Percentiles rank a stretch among this genome's conserved stretches.
These are phyloP conservation scores for Chamaenerion angustifolium DNA, from an alignment of 345 rosid genomes.

Conservation along the genomic window DNA sequence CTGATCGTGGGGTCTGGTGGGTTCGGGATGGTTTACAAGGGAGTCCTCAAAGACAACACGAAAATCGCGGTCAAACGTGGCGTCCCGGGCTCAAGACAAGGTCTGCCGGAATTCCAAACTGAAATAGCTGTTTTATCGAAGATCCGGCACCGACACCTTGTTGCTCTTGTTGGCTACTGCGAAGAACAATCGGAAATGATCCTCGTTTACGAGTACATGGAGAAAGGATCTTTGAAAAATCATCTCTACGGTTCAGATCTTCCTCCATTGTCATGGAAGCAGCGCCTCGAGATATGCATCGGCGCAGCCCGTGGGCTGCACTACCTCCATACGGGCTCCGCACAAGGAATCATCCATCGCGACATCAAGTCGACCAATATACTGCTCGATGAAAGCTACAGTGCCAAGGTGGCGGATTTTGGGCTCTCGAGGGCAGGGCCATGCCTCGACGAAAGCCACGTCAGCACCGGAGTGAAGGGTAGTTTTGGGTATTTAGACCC, in stretches of 20 bases:
- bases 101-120: constrained; percentile 85
- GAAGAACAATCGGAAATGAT: constrained; percentile 96
- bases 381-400: constrained; percentile 46
- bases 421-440: constrained; percentile 97
- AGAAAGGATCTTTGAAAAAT: constrained; percentile 73
- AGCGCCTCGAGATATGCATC: constrained; percentile 77
- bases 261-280: constrained; percentile 77
- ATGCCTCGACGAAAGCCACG: constrained; percentile 81
- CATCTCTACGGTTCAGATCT: constrained; percentile 59
- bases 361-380: constrained; percentile 93
- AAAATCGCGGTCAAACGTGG: constrained; percentile 89
- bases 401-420: constrained; percentile 90
- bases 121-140: constrained; percentile 71
- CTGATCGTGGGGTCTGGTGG: constrained; percentile 80
- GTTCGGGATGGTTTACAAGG: constrained; percentile 91
- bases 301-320: constrained; percentile 93
- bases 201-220: constrained; percentile 89
- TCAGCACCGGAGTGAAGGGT: constrained; percentile 92
- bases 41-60: constrained; percentile 54
- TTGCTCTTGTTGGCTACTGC: constrained; percentile 81
- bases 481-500: constrained; percentile 97
- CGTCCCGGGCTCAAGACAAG: constrained; percentile 85
- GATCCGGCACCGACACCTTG: constrained; percentile 89
- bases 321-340: constrained; percentile 91
- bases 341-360: constrained; percentile 89